Base-by-base conservation (phyloP, 306 rosid species). In the Fragaria nilgerrensis region DNA sequence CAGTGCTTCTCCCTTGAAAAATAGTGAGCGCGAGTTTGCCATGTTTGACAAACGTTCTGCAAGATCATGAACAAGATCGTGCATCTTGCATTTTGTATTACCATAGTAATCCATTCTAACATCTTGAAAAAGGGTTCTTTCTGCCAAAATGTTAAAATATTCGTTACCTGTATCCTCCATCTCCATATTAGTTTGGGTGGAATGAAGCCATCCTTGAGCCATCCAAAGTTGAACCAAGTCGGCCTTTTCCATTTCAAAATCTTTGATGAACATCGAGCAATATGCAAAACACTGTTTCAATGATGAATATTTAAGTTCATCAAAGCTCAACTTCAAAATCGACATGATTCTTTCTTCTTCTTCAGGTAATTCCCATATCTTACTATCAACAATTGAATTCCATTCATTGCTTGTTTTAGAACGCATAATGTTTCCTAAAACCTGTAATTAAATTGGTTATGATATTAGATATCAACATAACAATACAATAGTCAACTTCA, bases 201-300 rank as follows among this genome's bases (percentile, higher is more conserved):
- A 25, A n/a, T 58, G 61, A 22, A 79, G 77, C 25, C 75, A 73
- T 27, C 79, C 83, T 23, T 80, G 70, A 43, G 75, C 83, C 56
- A 74, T 68, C 79, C 83, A 79, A 5, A 64, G 56, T 27, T 64
- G 82, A 7, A 79, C 4, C 7, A 79, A 67, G 14, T 55, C 66
- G 9, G 64, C 76, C 56, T 56, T 80, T 22, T 20, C 1, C 0
- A 73, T 53, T 36, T n/a, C 17, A 7, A 0, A 16, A 50, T 10
- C 75, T 20, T 67, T n/a, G n/a, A n/a, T n/a, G n/a, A n/a, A n/a
- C n/a, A n/a, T n/a, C n/a, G n/a, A n/a, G n/a, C n/a, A n/a, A 11
- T 74, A 80, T 41, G 71, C 62, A 74, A 80, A 80, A 56, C 79
- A 80, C 45, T 74, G 79, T 58, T 80, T 80, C 16, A 80, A 43